Evolutionary conservation across 306 rosid genomes (phyloP).

Genomic region (Benincasa hispida): DNA sequence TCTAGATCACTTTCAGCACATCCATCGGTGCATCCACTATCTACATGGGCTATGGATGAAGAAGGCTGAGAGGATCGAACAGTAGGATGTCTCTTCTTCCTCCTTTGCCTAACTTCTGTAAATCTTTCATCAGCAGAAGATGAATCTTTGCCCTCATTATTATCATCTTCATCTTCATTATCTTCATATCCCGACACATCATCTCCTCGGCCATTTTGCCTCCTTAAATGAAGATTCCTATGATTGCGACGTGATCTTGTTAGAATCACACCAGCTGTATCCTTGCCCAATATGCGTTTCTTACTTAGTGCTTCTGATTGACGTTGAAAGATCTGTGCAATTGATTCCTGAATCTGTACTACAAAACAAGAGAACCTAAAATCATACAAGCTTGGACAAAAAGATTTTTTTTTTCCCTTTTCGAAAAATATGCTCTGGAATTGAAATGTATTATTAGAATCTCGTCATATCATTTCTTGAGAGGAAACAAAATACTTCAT

Average conservation of each 20-base stretch:
- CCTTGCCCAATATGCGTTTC: constrained; percentile 50
- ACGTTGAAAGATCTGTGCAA: constrained; percentile 63
- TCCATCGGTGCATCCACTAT: constrained; percentile 50
- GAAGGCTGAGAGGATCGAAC: constrained; percentile 65
- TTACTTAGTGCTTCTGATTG: constrained; percentile 84
- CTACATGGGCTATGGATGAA: constrained; percentile 53
- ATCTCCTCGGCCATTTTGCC: constrained; percentile 36
- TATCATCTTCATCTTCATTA: constrained; percentile 59
- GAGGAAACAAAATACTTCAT: not conserved
- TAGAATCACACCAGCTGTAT: constrained; percentile 30
- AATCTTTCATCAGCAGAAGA: constrained; percentile 62
- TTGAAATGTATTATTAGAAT: not conserved
- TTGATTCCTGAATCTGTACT: constrained; percentile 41
- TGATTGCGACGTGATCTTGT: constrained; percentile 59
- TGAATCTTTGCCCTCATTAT: constrained; percentile 45
- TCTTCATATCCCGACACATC: constrained; percentile 67
- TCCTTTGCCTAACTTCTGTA: constrained; percentile 42
- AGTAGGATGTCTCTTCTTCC: constrained; percentile 50
- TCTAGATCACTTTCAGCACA: constrained; percentile 54
- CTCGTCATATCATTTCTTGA: not conserved
- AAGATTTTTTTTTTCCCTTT: not conserved
- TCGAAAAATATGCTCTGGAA: not conserved
- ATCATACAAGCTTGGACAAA: not conserved
- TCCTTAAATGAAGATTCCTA: constrained; percentile 42
- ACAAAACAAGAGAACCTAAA: constrained; percentile 7